A percentile compares a stretch with the other conserved stretches of the same genome.
Conservation (phyloP, 176 grass and related monocot species). For the Cenchrus fungigraminus region DNA sequence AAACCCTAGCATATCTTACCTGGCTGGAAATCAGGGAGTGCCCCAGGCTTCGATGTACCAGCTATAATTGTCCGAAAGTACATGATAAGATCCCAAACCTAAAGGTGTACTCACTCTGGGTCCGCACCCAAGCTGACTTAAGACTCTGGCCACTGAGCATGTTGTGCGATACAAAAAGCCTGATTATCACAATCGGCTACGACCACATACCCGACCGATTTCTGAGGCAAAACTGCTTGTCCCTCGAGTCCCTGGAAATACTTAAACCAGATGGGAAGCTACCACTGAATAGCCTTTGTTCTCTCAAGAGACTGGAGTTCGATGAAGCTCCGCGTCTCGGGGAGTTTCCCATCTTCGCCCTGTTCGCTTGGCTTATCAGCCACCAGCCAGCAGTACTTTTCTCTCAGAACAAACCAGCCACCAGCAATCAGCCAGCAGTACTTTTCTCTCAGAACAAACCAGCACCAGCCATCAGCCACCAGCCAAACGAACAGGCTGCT, state of each 20-base stretch:
- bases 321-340: not conserved
- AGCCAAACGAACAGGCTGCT: too few species aligned
- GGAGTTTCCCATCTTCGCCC: not conserved
- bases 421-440: too few species aligned
- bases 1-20: not conserved
- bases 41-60: not conserved
- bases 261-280: not conserved
- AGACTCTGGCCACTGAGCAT: not conserved
- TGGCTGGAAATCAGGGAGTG: not conserved
- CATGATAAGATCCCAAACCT: not conserved
- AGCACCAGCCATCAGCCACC: too few species aligned
- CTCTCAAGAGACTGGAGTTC: not conserved
- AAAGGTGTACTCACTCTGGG: not conserved
- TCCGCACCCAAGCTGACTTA: not conserved
- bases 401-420: too few species aligned
- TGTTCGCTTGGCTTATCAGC: too few species aligned
- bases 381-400: too few species aligned
- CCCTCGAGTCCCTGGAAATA: not conserved
- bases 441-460: too few species aligned
- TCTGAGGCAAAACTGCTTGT: not conserved
- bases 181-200: not conserved
- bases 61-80: too few species aligned
- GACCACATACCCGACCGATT: not conserved
- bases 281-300: not conserved
- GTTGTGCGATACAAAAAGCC: not conserved